Evolutionary conservation across 495 filamentous ascomycete species (phyloP).

Genomic region (Extremus antarcticus): DNA sequence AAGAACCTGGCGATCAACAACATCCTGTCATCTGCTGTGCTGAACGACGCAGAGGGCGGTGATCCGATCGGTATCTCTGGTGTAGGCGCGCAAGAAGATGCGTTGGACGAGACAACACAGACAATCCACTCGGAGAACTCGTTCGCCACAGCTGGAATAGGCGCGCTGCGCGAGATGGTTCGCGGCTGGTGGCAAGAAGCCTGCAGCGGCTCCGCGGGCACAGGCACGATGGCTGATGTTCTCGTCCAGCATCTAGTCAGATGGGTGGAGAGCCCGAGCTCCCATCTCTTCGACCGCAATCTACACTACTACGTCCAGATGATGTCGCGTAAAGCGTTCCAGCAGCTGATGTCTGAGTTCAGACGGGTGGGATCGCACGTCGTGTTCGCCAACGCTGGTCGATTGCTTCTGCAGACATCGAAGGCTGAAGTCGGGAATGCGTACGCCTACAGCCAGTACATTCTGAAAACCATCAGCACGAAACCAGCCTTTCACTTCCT

Average conservation of each 20-base stretch:
- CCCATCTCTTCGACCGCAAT: conserved; percentile 91
- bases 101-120: conserved; percentile 47
- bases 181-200: conserved; percentile 97
- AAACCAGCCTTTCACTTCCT: conserved; percentile 96
- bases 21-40: conserved; percentile 89
- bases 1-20: conserved; percentile 96
- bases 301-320: conserved; percentile 96
- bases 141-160: conserved; percentile 81
- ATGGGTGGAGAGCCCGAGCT: conserved; percentile 86
- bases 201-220: conserved; percentile 60
- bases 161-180: conserved; percentile 93
- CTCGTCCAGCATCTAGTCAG: conserved; percentile 96
- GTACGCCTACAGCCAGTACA: conserved; percentile 92
- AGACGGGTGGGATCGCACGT: conserved; percentile 87
- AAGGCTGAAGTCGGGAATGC: conserved; percentile 97
- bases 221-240: conserved; percentile 70
- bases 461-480: conserved; percentile 86
- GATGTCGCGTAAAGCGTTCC: conserved; percentile 92
- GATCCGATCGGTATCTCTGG: conserved; percentile 73
- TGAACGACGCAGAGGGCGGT: conserved; percentile 89
- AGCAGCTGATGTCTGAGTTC: conserved; percentile 96
- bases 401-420: conserved; percentile 86
- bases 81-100: conserved; percentile 53
- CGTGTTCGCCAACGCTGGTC: conserved; percentile 78
- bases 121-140: conserved; percentile 80